Percentiles rank a stretch among this genome's conserved stretches.
These are phyloP conservation scores for Polyporus tsugae DNA, from an alignment of 1,284 basidiomycete species.

Conservation along the genomic window DNA sequence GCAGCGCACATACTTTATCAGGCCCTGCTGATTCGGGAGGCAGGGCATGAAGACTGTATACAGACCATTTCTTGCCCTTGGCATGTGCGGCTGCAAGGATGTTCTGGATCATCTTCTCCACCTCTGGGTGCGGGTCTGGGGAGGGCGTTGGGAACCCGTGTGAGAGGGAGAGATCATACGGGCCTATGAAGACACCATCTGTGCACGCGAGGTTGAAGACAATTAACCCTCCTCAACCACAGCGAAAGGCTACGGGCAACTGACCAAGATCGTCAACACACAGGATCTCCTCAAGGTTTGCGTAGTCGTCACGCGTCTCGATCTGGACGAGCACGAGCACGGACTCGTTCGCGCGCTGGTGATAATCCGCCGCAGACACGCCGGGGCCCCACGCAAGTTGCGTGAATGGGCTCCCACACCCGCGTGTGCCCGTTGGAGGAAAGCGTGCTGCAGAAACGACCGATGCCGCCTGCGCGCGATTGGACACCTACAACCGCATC, in stretches of 20 bases:
- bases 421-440: slow-evolving; percentile 63
- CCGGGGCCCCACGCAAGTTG: slow-evolving; percentile 58
- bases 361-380: slow-evolving; percentile 58
- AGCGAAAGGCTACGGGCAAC: slow-evolving; percentile 28
- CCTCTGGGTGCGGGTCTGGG: slow-evolving; percentile 68
- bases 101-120: slow-evolving; percentile 67
- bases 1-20: background rate
- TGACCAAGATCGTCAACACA: slow-evolving; percentile 69
- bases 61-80: slow-evolving; percentile 73
- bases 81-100: slow-evolving; percentile 61
- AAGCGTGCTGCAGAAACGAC: slow-evolving; percentile 64
- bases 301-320: slow-evolving; percentile 66
- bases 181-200: slow-evolving; percentile 72
- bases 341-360: slow-evolving; percentile 61
- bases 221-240: background rate
- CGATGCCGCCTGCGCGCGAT: slow-evolving; percentile 61
- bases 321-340: slow-evolving; percentile 73
- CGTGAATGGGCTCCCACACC: slow-evolving; percentile 69
- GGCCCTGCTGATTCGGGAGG: background rate
- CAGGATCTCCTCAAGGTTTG: slow-evolving; percentile 69
- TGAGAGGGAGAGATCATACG: slow-evolving; percentile 70
- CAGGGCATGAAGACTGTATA: slow-evolving; percentile 3
- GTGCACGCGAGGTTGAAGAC: background rate
- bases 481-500: slow-evolving; percentile 38
- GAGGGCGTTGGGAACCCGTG: slow-evolving; percentile 65